These are phyloP conservation scores for Globisporangium spinosum DNA, from an alignment of 352 stramenopile species.

Conservation along the genomic window DNA sequence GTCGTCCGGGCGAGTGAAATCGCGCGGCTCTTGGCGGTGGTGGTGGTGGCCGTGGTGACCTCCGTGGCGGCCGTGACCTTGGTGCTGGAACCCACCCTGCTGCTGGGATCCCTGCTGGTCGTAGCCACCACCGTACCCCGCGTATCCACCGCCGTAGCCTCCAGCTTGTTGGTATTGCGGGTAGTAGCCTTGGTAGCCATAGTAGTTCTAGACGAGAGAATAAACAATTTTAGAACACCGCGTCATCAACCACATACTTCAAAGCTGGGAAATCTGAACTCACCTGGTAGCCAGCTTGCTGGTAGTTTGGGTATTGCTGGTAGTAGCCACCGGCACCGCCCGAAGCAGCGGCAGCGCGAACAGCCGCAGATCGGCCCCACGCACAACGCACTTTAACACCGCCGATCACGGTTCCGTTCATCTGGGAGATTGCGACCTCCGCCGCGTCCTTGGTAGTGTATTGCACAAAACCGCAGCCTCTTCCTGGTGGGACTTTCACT, in stretches of 20 bases:
- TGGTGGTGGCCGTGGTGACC: constrained; percentile 40
- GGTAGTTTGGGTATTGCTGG: constrained; percentile 38
- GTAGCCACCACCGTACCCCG: constrained; percentile 50
- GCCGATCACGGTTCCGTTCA: constrained; percentile 83
- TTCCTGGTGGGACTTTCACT: constrained; percentile 84
- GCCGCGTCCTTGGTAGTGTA: constrained; percentile 81
- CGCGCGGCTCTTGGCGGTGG: constrained; percentile 41
- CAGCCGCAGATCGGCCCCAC: constrained; percentile 82
- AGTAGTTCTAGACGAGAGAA: constrained; percentile 35
- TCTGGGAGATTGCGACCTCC: constrained; percentile 84
- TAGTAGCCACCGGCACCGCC: constrained; percentile 40
- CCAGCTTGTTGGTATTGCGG: constrained; percentile 41
- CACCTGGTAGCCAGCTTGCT: constrained; percentile 42
- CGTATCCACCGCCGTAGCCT: constrained; percentile 35
- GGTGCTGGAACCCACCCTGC: constrained; percentile 35
- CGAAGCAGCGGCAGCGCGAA: constrained; percentile 27
- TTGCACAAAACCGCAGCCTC: constrained; percentile 90
- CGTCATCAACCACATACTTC: background rate
- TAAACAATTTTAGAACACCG: too few species aligned
- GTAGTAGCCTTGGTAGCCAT: constrained; percentile 66
- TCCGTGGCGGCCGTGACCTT: constrained; percentile 26
- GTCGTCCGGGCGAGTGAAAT: constrained; percentile 77
- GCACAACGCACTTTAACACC: constrained; percentile 84
- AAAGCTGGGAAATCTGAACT: background rate
- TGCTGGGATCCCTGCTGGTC: constrained; percentile 37